Evolutionary conservation across 805 yeast species (phyloP), one percentile per base, ranked within the genome.

Genomic region (Zygosaccharomyces gambellarensis): DNA sequence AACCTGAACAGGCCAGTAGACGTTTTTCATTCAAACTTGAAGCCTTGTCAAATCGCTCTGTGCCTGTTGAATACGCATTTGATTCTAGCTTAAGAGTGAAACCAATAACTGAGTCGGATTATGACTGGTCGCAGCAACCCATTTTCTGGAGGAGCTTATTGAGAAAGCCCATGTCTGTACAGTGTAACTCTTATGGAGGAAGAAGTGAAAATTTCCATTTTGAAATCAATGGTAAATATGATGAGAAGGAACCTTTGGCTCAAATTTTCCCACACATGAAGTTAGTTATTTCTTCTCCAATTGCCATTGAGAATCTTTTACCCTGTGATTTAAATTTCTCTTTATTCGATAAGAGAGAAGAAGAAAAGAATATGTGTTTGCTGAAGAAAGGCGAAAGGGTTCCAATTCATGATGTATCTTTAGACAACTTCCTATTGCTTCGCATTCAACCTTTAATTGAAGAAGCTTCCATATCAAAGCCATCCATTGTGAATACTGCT

Each of bases 231-330:
- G 89, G 92, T 0, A 67, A 71, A 40, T 85, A 68, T 64, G 81
- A 85, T 54, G 64, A 70, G 14, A 73, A 77, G n/a, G 95, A 87
- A 54, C 90, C 89, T 0, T 69, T 90, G 23, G 77, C 87, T 0
- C 73, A 76, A 50, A 76, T 87, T 1, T 95, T 88, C 60, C 99
- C 99, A 0, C 94, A 87, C 59, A 77, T 92, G 87, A 77, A 74
- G 7, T 69, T 94, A 22, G 76, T 82, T 3, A 69, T 94, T 5
- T 81, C 94, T 0, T 88, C 98, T 0, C 98, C 99, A 0, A 68
- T 94, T 41, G 87, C 87, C 57, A 74, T 94, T 50, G 90, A 87
- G 56, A 94, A 94, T 60, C 71, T 89, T 45, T 65, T 95, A 44
- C 98, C 99, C 0, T 86, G 78, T 62, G 96, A 87, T 58, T 67